Evolutionary conservation across 352 stramenopile genomes (phyloP), one percentile per base, ranked within the genome.

Genomic region (Globisporangium takayamanum): DNA sequence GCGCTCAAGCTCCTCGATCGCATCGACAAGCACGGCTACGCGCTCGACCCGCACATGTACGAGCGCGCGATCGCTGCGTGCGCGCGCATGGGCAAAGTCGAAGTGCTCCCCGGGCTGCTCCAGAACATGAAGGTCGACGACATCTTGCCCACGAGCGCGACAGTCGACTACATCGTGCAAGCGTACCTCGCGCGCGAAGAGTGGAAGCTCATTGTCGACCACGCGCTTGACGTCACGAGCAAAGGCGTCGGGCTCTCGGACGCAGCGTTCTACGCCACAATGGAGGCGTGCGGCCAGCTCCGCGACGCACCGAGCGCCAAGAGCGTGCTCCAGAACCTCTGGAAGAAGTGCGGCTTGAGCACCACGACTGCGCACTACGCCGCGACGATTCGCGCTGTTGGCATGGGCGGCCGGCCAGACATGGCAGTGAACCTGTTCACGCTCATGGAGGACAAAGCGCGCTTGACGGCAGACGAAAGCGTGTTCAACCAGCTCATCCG

Each of bases 121-220:
- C 74, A 88, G 58, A 90, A 91, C 60, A 94, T 94, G 84, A 55
- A 76, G 15, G 73, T 87, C 20, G 84, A 94, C 59, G 57, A 74
- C 53, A 67, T 94, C 16, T 58, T 69, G 39, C 76, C 84, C 22
- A 92, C 82, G 1, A 68, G 71, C 55, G 70, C 72, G 44, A 92
- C 78, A 7, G 73, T 94, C 48, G 84, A 94, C 69, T 86, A 89
- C 52, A 76, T 92, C 47, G 78, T 92, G 60, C 84, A 94, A 59
- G 75, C 79, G 18, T 88, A 90, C 53, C 58, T 94, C 63, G 78
- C 78, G 25, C 77, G 78, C 55, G 74, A 89, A 41, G 70, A 89
- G 47, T 88, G 78, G 77, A 57, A 71, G 1, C 67, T 80, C 33
- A 78, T 94, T 26, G 76, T 84, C 8, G 64, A 77, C 15, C 54